phyloP scores from a whole-genome alignment of 2,329 filamentous ascomycete species.

The Aspergillus tanneri region DNA sequence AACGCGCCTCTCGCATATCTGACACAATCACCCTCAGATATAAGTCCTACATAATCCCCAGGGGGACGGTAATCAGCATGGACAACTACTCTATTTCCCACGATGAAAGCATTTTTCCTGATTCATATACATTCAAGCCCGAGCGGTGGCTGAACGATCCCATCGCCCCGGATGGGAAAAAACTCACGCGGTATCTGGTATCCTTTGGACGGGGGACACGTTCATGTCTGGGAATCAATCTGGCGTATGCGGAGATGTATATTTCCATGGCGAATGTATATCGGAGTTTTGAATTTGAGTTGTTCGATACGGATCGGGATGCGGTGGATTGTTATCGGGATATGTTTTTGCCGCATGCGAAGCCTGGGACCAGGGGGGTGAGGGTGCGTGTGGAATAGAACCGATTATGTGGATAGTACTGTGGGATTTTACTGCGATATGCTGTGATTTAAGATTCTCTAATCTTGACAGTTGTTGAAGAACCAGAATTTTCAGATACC shows the following conservation, averaged over 20 bases:
- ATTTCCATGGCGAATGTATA: constrained; percentile 14
- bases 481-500: no score
- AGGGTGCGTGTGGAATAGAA: constrained; percentile 6
- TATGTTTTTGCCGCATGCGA: constrained; percentile 14
- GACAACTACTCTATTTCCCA: constrained; percentile 13
- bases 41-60: constrained; percentile 12
- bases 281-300: constrained; percentile 14
- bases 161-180: constrained; percentile 9
- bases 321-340: constrained; percentile 12
- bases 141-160: constrained; percentile 16
- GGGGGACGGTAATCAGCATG: constrained; percentile 11
- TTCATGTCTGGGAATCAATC: constrained; percentile 14
- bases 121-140: constrained; percentile 12
- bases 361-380: constrained; percentile 13
- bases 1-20: constrained; percentile 10
- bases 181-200: constrained; percentile 12
- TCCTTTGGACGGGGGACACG: constrained; percentile 14
- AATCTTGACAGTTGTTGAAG: no score
- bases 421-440: no score
- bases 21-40: constrained; percentile 11
- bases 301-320: constrained; percentile 11
- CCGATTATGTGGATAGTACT: constrained; percentile 21
- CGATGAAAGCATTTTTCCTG: constrained; percentile 15
- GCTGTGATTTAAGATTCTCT: no score
- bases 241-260: constrained; percentile 16